Evolutionary conservation across 1,139 yeast species (phyloP), one percentile per base, ranked within the genome.

Genomic region (Hyphopichia buzzinii): DNA sequence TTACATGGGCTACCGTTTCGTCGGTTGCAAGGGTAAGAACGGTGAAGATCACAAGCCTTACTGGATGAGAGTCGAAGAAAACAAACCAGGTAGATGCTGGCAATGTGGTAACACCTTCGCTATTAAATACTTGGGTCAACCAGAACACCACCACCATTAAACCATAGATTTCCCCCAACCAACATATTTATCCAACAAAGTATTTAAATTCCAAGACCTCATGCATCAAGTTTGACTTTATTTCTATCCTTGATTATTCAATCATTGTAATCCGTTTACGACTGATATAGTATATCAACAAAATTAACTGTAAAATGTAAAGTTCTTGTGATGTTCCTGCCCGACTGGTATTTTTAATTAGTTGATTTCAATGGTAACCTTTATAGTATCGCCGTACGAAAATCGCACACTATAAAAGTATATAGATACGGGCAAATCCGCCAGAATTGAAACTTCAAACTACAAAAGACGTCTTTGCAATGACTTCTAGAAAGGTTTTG

Each of bases 71-170:
- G 96, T 95, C 54, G 84, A 90, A 52, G 79, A 76, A 49, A 87
- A 79, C 39, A 73, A 85, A 68, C 83, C 83, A 48, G 87, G 87
- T 50, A 89, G 99, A 81, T 94, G 97, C 75, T 88, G 97, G 96
- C 97, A 90, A 67, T 92, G 97, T 68, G 99, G 99, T 66, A 84
- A 90, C 52, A 95, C 89, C 52, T 90, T 84, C 77, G 81, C 85
- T 58, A 72, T 92, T 55, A 87, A 89, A 72, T 84, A 83, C 72
- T 79, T 90, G 58, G 97, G 96, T 64, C 87, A 83, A 53, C 84
- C 85, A 54, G 76, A 67, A 54, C 82, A 76, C 61, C 77, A 74
- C 52, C 74, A 68, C 58, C 81, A 78, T 54, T 64, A 52, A 47
- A 40, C 24, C 5, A 21, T 19, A 7, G 8, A 19, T n/a, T n/a